A percentile compares a stretch with the other conserved stretches of the same genome.
These are phyloP conservation scores for Lasiodiplodia citricola DNA, from an alignment of 2,329 filamentous ascomycete genomes.

Conservation along the genomic window DNA sequence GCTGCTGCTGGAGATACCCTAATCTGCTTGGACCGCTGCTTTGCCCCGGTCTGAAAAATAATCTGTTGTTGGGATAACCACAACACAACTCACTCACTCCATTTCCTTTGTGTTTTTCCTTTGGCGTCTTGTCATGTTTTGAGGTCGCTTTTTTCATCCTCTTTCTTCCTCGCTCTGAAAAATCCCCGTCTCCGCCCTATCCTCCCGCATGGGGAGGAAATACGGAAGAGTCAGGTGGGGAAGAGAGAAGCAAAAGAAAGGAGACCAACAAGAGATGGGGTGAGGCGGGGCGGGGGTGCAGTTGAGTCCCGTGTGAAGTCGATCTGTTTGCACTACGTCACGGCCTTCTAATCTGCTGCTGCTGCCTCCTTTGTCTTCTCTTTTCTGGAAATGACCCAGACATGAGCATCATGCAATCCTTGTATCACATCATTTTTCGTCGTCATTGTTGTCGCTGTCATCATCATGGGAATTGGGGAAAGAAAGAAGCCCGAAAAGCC, in stretches of 20 bases:
- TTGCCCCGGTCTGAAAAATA: conserved; percentile 12
- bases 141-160: conserved; percentile 9
- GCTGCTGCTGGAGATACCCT: conserved; percentile 23
- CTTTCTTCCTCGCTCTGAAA: neutral
- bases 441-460: neutral
- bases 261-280: conserved; percentile 13
- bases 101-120: conserved; percentile 18
- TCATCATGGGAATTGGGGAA: conserved; percentile 7
- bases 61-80: conserved; percentile 17
- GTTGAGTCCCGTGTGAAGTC: conserved; percentile 15
- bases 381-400: conserved; percentile 18
- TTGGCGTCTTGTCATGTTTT: conserved; percentile 24
- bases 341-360: conserved; percentile 23
- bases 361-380: conserved; percentile 8
- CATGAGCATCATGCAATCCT: conserved; percentile 22
- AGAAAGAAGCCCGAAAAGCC: conserved; percentile 5
- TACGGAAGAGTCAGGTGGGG: neutral
- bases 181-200: neutral
- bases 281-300: conserved; percentile 14
- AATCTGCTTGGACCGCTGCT: conserved; percentile 17
- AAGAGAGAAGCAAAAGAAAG: neutral
- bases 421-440: conserved; percentile 12
- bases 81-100: conserved; percentile 14
- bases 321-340: conserved; percentile 21
- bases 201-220: conserved; percentile 14